Conservation (phyloP, 257 asterid genomes). For the Nicotiana tabacum region DNA sequence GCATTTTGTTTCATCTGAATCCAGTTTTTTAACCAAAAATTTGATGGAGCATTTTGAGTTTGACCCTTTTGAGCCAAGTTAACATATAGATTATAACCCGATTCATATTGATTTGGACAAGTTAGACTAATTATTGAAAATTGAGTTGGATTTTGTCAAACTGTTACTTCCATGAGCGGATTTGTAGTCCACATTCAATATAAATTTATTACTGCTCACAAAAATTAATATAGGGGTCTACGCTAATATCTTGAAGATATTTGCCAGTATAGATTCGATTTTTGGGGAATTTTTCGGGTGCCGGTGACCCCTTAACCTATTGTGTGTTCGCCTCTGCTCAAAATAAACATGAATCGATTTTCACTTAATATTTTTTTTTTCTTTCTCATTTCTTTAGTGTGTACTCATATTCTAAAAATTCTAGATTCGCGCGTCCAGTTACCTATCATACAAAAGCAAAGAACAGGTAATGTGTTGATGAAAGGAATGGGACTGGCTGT, state of each 20-base stretch:
- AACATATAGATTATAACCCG: background rate
- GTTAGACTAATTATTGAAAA: background rate
- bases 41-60: background rate
- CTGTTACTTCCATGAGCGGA: background rate
- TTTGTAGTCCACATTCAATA: too few relatives aligned
- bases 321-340: too few relatives aligned
- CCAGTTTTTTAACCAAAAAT: background rate
- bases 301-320: too few relatives aligned
- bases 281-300: fast-evolving
- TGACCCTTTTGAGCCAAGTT: background rate
- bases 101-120: fast-evolving
- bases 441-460: background rate
- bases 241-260: too few relatives aligned
- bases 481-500: slow-evolving; percentile 16
- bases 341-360: too few relatives aligned
- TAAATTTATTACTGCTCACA: too few relatives aligned
- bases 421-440: fast-evolving
- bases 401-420: too few relatives aligned
- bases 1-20: background rate
- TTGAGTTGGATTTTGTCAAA: background rate
- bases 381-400: too few relatives aligned
- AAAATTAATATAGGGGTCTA: too few relatives aligned
- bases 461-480: background rate
- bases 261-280: fast-evolving
- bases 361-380: too few relatives aligned